Evolutionary conservation across 2,329 filamentous ascomycete species (phyloP), one percentile per base, ranked within the genome.

Genomic region (Bretziella fagacearum): DNA sequence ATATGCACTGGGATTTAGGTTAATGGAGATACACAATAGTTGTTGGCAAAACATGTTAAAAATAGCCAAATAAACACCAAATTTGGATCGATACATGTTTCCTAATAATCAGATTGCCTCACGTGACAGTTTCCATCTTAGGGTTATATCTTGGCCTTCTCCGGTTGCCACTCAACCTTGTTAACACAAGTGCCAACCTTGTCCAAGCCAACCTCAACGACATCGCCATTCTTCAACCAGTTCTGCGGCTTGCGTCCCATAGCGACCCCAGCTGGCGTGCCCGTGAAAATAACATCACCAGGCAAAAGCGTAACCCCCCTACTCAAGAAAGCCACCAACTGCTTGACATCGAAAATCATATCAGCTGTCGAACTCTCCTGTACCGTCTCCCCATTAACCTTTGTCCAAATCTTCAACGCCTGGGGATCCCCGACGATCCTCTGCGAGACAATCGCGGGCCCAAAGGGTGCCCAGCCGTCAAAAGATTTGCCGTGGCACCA

Each of bases 401-500:
- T 71, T 1, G 74, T 79, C 51, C 59, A 65, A 47, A 79, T 77
- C 42, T 58, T 62, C 35, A 80, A 60, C 13, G 59, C 62, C 55
- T 78, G 73, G 0, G 76, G 74, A 55, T 80, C 69, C 22, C 62
- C 60, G 52, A 79, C 70, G 45, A 79, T 46, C 2, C 63, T 61
- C 30, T 62, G 61, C 41, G 70, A 71, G 6, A 83, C 79, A 52
- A 85, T 82, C 1, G 74, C 79, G 0, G 81, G 81, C 0, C 81
- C 80, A 54, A 74, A 79, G 0, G 80, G 81, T 4, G 78, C 80
- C 77, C 80, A 85, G 53, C 76, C 77, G 60, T 85, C 80, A 53
- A 83, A 84, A 2, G 79, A 76, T 60, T 85, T 85, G 30, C 79
- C 80, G 11, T 82, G 63, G 1, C 69, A 71, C 79, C 79, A 84